Base-by-base conservation (phyloP, 2,329 filamentous ascomycete species). In the Fonsecaea monophora region DNA sequence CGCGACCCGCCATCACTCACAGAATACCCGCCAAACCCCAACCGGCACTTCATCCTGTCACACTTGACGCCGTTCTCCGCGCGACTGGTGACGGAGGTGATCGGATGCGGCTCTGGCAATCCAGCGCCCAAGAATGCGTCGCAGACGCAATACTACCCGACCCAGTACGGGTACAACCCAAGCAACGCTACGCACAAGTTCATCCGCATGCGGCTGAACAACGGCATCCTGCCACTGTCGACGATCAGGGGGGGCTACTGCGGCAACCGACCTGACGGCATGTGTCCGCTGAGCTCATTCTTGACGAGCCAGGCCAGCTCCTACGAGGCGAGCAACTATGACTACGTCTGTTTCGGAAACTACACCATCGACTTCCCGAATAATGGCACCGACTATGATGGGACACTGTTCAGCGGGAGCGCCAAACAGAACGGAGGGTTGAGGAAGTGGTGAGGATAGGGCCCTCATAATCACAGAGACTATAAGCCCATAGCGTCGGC, bases 61-160 rank as follows among this genome's bases (percentile, higher is more conserved):
- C 73, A 83, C 54, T 71, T 87, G 60, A 85, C 84, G 0, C 85
- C 85, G 1, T 87, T 87, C 68, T 84, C 83, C 25, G 85, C 80
- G 3, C 80, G 83, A 18, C 78, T 87, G 35, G 77, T 85, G 53
- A 85, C 85, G 1, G 85, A 87, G 74, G 80, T 86, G 34, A 84
- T 86, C 69, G 84, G 82, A 38, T 87, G 85, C 71, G 75, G 78
- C 2, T 63, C 68, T 0, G 57, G 78, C 0, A 65, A 80, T 55
- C 82, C 85, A 0, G 71, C 71, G 4, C 74, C 79, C 0, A 78
- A 80, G 8, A 53, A 10, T 2, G 32, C 42, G 1, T 50, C 54
- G 45, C 75, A 78, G 30, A 79, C 79, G 0, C 71, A 77, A 15
- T 84, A 84, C 74, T 77, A 77, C 48, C 77, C 79, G 0, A 73